Base-by-base conservation (phyloP, 2,329 filamentous ascomycete genomes). In the Nigrospora sphaerica region DNA sequence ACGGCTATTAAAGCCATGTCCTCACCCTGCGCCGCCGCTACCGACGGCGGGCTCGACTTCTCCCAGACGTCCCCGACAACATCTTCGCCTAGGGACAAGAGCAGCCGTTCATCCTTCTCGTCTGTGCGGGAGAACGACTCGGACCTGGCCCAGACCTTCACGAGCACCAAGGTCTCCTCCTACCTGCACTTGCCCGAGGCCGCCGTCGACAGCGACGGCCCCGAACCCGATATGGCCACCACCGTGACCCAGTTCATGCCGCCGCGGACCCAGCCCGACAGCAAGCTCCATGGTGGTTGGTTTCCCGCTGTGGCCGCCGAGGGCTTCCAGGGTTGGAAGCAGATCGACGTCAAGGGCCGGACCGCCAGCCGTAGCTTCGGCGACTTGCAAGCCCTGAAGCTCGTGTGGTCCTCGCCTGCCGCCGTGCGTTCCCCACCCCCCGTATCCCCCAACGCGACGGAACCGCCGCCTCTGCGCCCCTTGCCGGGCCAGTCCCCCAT, bases 271-370 rank as follows among this genome's bases (percentile, higher is more conserved):
- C 72, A 75, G 54, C 78, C 78, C 46, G 61, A 74, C 55, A 80
- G 74, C 66, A 70, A 64, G 53, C 71, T 82, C 35, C 77, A 80
- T 60, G 77, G 76, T 48, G 76, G 74, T 58, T 80, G 77, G 69
- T 75, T 72, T 51, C 79, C 80, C 18, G 60, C 61, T 28, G 61
- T 64, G 49, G 62, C 62, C 46, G 72, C 72, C 51, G 71, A 80
- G 53, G 72, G 69, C 60, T 82, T 82, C 60, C 71, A 70, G 51
- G 80, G 79, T 44, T 83, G 80, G 80, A 82, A 80, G 67, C 71
- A 75, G 57, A 82, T 83, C 58, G 72, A 73, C 46, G 71, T 83
- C 51, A 73, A 70, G 62, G 78, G 78, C 45, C 80, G 73, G 62
- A 68, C 71, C 54, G 77, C 77, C 38, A 83, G 79, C 65, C 75